Percentiles rank a stretch among this genome's conserved stretches.
phyloP scores from a whole-genome alignment of 768 basidiomycete genomes.

The Suillus weaverae region DNA sequence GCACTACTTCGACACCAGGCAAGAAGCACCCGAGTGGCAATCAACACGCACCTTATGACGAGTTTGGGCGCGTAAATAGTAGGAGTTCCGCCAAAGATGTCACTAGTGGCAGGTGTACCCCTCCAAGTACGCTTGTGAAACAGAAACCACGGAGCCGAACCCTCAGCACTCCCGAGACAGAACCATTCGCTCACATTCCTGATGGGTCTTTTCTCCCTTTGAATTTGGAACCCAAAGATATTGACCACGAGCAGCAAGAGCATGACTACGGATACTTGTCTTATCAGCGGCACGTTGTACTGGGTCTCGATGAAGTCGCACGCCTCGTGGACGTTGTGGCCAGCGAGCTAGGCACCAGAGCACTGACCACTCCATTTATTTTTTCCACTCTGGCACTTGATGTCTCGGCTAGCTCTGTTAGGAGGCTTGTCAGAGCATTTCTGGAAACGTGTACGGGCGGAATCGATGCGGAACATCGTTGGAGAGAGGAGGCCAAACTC shows the following conservation, averaged over 20 bases:
- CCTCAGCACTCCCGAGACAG: slow-evolving; percentile 35
- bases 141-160: slow-evolving; percentile 46
- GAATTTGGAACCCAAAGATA: slow-evolving; percentile 48
- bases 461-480: slow-evolving; percentile 51
- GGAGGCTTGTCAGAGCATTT: slow-evolving; percentile 78
- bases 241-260: slow-evolving; percentile 38
- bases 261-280: slow-evolving; percentile 74
- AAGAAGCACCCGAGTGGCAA: slow-evolving; percentile 36
- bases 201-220: slow-evolving; percentile 57
- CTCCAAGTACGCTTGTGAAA: slow-evolving; percentile 16
- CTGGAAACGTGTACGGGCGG: slow-evolving; percentile 55
- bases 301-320: slow-evolving; percentile 72
- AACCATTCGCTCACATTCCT: slow-evolving; percentile 40
- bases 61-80: slow-evolving; percentile 64
- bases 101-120: slow-evolving; percentile 21
- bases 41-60: slow-evolving; percentile 44
- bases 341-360: slow-evolving; percentile 68
- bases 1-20: slow-evolving; percentile 57
- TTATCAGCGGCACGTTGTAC: slow-evolving; percentile 69
- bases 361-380: slow-evolving; percentile 86
- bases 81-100: slow-evolving; percentile 39
- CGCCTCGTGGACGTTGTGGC: slow-evolving; percentile 71
- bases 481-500: slow-evolving; percentile 81
- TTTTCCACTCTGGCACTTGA: slow-evolving; percentile 90
- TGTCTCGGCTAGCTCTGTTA: slow-evolving; percentile 70